Base-by-base conservation (phyloP, 2,329 filamentous ascomycete genomes). In the Harringtonia aguacate region DNA sequence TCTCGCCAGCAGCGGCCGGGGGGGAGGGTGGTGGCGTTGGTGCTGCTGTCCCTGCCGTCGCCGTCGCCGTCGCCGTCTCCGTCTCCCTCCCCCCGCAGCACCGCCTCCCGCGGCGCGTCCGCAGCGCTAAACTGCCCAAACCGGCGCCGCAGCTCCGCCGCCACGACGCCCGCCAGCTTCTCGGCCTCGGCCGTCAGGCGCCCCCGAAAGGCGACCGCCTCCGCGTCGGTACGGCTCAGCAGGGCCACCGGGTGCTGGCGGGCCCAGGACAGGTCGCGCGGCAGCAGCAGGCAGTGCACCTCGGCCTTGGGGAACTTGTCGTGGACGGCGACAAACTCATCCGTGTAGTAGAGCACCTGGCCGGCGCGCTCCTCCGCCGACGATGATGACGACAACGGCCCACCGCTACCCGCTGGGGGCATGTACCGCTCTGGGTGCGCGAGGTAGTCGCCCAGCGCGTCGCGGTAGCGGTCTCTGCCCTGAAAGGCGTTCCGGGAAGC, bases 251-350 rank as follows among this genome's bases (percentile, higher is more conserved):
- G 40, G 27, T 43, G 44, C 41, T 15, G 20, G 20, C 42, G 45
- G 47, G 35, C 50, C 24, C 46, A 30, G 53, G 95, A 79, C 5
- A 69, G 57, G 34, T 83, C 76, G 40, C 89, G 83, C 8, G 89
- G 86, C 6, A 97, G 77, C n/a, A 97, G 76, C 3, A 98, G 83
- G 2, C 86, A 72, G 65, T 98, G 92, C 4, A 95, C 70, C 4
- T 76, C 79, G 4, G 85, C 77, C 62, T 97, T 98, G 9, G 92
- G 89, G 58, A 79, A 98, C 48, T 79, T 68, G 65, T 98, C 92
- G 53, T 81, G 73, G 59, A 97, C 85, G 18, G 80, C 75, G 41
- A 89, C 84, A 52, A 83, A 86, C 48, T 78, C 65, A n/a, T 75
- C 68, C 50, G 77, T 76, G 61, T 80, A 68, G 56, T 79, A 81